Evolutionary conservation across 768 basidiomycete genomes (phyloP).

Genomic region (Butyriboletus loyo): DNA sequence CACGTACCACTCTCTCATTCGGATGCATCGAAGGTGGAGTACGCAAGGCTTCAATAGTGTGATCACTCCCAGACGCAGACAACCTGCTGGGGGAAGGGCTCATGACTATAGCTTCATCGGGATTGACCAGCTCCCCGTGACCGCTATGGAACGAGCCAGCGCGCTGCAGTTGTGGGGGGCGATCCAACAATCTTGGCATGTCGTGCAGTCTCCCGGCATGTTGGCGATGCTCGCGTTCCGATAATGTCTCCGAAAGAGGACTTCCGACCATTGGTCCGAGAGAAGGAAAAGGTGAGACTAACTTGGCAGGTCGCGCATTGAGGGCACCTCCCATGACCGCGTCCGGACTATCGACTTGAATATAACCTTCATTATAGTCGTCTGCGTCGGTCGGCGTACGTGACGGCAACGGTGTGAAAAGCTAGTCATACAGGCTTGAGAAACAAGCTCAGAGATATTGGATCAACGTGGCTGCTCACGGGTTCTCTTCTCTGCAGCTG

Average conservation of each 20-base stretch:
- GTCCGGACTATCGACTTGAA: slow-evolving; percentile 31
- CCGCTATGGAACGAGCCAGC: slow-evolving; percentile 22
- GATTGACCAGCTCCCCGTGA: slow-evolving; percentile 14
- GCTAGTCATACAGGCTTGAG: slow-evolving; percentile 12
- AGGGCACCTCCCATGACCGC: slow-evolving; percentile 32
- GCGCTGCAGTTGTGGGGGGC: slow-evolving; percentile 15
- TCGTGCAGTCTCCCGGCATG: slow-evolving; percentile 17
- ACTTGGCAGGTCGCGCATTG: slow-evolving; percentile 30
- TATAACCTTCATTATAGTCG: slow-evolving; percentile 30
- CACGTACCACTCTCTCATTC: slow-evolving; percentile 27
- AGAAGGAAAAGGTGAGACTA: slow-evolving; percentile 20
- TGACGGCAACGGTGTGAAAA: slow-evolving; percentile 34
- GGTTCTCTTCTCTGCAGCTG: slow-evolving; percentile 31
- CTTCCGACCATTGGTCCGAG: slow-evolving; percentile 20
- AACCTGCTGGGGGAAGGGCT: slow-evolving; percentile 16
- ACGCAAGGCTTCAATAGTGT: slow-evolving; percentile 29
- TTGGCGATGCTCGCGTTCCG: slow-evolving; percentile 24
- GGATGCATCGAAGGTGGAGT: slow-evolving; percentile 21
- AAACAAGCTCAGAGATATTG: slow-evolving; percentile 3
- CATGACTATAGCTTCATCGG: slow-evolving; percentile 24
- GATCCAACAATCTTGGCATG: slow-evolving; percentile 24
- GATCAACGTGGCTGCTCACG: slow-evolving; percentile 17
- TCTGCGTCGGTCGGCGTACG: slow-evolving; percentile 32
- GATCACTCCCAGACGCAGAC: slow-evolving; percentile 27
- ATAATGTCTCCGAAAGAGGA: slow-evolving; percentile 18